phyloP scores from a whole-genome alignment of 2,329 filamentous ascomycete genomes.

The Epicoccum nigrum region DNA sequence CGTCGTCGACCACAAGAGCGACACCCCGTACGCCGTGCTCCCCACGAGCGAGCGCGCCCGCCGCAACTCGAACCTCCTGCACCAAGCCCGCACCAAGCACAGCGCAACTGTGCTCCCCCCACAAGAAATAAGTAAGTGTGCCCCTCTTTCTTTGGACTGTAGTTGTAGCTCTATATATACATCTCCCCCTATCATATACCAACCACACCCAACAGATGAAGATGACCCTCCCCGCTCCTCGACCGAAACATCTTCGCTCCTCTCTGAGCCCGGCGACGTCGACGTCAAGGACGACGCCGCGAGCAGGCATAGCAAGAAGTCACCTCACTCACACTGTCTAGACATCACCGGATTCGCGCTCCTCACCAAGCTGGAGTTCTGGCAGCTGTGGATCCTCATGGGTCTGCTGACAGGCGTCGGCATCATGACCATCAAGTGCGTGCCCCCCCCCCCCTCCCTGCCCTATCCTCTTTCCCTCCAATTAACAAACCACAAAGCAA shows the following conservation, averaged over 20 bases:
- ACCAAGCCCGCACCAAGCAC: constrained; percentile 54
- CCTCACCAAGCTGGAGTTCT: constrained; percentile 77
- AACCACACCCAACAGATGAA: constrained; percentile 44
- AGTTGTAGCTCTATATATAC: constrained; percentile 10
- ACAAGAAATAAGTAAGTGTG: constrained; percentile 69
- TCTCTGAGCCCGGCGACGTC: constrained; percentile 69
- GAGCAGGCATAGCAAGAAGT: constrained; percentile 62
- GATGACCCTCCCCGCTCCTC: constrained; percentile 52
- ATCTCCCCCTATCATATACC: constrained; percentile 39
- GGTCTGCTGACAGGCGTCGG: constrained; percentile 91
- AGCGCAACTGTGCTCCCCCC: constrained; percentile 44
- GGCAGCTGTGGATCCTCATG: constrained; percentile 88
- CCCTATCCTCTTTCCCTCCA: no score
- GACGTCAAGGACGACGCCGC: constrained; percentile 52
- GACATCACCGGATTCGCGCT: constrained; percentile 88
- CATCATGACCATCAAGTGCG: constrained; percentile 98
- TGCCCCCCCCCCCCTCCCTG: constrained; percentile 16
- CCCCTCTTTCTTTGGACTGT: constrained; percentile 19
- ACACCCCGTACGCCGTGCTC: constrained; percentile 63
- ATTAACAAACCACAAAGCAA: constrained; percentile 65
- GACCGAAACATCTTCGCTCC: constrained; percentile 81
- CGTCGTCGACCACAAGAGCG: constrained; percentile 69
- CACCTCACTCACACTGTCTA: constrained; percentile 77
- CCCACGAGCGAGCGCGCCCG: constrained; percentile 57
- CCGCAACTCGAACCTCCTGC: constrained; percentile 53